Percentiles rank a stretch among this genome's conserved stretches.
Evolutionary conservation across 495 filamentous ascomycete species (phyloP).

Genomic region (Entonaema liquescens): DNA sequence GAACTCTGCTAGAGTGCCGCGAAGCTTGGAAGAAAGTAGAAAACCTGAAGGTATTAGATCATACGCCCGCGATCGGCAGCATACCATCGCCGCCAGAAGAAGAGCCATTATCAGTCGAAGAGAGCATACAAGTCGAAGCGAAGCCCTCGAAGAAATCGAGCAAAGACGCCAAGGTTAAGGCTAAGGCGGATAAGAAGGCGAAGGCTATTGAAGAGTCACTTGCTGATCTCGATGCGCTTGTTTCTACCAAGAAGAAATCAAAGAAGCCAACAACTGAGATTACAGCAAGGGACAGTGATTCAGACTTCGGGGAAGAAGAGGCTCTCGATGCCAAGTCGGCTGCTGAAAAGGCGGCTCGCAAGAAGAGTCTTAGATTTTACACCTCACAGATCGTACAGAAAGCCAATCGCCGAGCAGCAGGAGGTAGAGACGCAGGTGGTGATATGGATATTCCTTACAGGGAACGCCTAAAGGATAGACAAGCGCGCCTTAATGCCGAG

Average conservation of each 20-base stretch:
- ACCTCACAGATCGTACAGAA: slow-evolving; percentile 96
- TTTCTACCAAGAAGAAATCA: slow-evolving; percentile 53
- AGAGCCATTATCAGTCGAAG: slow-evolving; percentile 44
- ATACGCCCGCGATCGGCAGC: slow-evolving; percentile 20
- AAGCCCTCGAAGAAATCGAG: slow-evolving; percentile 42
- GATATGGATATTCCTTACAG: slow-evolving; percentile 91
- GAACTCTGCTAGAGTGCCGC: slow-evolving; percentile 78
- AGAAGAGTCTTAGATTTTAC: slow-evolving; percentile 93
- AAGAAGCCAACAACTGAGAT: slow-evolving; percentile 51
- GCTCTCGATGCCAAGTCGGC: slow-evolving; percentile 60
- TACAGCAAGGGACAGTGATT: slow-evolving; percentile 55
- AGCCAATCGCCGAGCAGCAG: slow-evolving; percentile 81
- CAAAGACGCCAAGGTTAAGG: slow-evolving; percentile 47
- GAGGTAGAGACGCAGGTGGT: slow-evolving; percentile 84
- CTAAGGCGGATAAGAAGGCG: slow-evolving; percentile 41
- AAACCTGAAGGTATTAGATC: slow-evolving; percentile 54
- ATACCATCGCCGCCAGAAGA: slow-evolving; percentile 52
- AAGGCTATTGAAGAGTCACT: slow-evolving; percentile 57
- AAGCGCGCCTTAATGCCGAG: slow-evolving; percentile 83
- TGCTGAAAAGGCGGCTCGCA: slow-evolving; percentile 83
- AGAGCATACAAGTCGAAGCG: slow-evolving; percentile 35
- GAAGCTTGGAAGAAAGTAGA: slow-evolving; percentile 83
- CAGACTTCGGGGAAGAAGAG: slow-evolving; percentile 74
- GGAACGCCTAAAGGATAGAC: slow-evolving; percentile 84
- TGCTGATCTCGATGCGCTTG: slow-evolving; percentile 56